Percentiles rank a stretch among this genome's conserved stretches.
These are phyloP conservation scores for Vachellia collinsii DNA, from an alignment of 306 rosid genomes.

Conservation along the genomic window DNA sequence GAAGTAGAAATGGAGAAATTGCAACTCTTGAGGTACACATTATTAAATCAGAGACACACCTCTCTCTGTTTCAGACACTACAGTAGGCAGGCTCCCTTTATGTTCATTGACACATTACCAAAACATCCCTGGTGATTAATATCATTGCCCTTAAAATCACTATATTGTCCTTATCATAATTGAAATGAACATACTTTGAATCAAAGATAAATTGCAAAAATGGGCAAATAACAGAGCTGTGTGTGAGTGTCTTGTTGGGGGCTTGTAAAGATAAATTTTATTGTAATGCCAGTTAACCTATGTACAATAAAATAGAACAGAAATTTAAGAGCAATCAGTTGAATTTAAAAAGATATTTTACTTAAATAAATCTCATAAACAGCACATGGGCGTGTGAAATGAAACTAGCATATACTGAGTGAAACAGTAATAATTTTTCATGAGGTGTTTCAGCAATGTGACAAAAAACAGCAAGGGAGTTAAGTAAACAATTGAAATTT, in stretches of 20 bases:
- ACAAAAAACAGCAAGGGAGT: conserved; percentile 4
- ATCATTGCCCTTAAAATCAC: not conserved
- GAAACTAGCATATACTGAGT: not conserved
- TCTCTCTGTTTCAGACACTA: not conserved
- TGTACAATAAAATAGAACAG: not conserved
- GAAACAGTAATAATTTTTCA: not conserved
- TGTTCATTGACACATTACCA: not conserved
- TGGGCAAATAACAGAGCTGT: not conserved
- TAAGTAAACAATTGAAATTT: not conserved
- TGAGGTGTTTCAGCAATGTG: not conserved
- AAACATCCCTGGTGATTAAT: not conserved
- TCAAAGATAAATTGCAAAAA: not conserved
- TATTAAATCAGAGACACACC: not conserved
- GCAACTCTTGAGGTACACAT: not conserved
- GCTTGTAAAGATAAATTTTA: not conserved
- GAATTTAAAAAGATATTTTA: not conserved
- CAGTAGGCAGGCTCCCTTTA: not conserved
- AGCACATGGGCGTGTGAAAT: not conserved
- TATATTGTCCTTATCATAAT: not conserved
- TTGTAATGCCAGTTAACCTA: not conserved
- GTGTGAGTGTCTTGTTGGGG: not conserved
- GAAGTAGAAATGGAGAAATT: conserved; percentile 14
- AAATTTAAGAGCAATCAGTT: conserved; percentile 12
- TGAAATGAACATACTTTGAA: not conserved
- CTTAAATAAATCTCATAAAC: not conserved